These are phyloP conservation scores for Orbilia oligospora DNA, from an alignment of 2,329 filamentous ascomycete genomes.

Conservation along the genomic window DNA sequence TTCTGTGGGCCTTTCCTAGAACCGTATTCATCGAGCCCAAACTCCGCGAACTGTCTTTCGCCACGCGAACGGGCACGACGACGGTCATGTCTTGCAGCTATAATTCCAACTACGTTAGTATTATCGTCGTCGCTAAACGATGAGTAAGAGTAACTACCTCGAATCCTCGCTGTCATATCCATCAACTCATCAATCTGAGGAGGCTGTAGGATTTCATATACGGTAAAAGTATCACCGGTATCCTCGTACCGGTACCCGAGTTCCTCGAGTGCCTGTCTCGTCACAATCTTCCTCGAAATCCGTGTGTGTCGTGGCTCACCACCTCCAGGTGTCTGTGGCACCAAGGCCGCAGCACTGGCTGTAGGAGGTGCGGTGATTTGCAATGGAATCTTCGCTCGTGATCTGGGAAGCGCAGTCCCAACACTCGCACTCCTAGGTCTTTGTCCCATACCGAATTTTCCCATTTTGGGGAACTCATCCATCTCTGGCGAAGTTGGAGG, in stretches of 20 bases:
- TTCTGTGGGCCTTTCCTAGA: slow-evolving; percentile 23
- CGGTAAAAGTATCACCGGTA: slow-evolving; percentile 70
- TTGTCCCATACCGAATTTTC: slow-evolving; percentile 36
- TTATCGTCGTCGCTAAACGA: background rate
- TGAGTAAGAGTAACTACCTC: slow-evolving; percentile 41
- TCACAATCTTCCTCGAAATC: slow-evolving; percentile 90
- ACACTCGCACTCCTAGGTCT: slow-evolving; percentile 48
- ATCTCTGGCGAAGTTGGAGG: slow-evolving; percentile 50
- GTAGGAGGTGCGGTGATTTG: slow-evolving; percentile 44
- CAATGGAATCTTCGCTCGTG: slow-evolving; percentile 37
- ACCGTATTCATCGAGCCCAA: slow-evolving; percentile 46
- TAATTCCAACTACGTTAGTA: slow-evolving; percentile 12
- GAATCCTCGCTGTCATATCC: slow-evolving; percentile 55
- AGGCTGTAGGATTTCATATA: slow-evolving; percentile 50
- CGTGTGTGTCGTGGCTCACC: slow-evolving; percentile 73
- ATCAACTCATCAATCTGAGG: slow-evolving; percentile 51
- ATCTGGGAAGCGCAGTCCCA: slow-evolving; percentile 45
- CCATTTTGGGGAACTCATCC: slow-evolving; percentile 41
- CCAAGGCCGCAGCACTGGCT: background rate
- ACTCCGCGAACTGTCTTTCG: slow-evolving; percentile 42
- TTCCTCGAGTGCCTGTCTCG: slow-evolving; percentile 85
- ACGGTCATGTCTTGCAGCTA: slow-evolving; percentile 58
- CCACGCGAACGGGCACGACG: slow-evolving; percentile 54
- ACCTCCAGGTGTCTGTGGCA: slow-evolving; percentile 38
- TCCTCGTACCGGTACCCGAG: slow-evolving; percentile 90